These are phyloP conservation scores for Dioscorea alata DNA, from an alignment of 106 monocot genomes.

Conservation along the genomic window DNA sequence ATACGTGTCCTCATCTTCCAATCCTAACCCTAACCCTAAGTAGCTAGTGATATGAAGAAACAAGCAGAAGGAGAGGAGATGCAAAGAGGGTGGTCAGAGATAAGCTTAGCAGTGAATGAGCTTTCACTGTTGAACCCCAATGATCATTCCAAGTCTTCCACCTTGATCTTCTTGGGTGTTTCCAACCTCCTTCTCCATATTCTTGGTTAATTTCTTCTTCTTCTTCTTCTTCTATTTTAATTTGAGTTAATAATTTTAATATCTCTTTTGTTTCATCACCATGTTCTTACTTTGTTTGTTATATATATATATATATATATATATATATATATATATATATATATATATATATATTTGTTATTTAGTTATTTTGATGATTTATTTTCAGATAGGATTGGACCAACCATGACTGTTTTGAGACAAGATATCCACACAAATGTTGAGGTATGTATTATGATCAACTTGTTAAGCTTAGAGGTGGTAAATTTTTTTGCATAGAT, in stretches of 20 bases:
- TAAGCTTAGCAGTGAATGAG: slow-evolving; percentile 11
- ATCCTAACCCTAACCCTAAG: neutral
- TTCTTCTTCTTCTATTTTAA: neutral
- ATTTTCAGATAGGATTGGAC: slow-evolving; percentile 18
- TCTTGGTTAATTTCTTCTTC: slow-evolving; percentile 11
- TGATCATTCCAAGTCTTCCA: neutral
- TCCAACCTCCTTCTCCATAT: slow-evolving; percentile 12
- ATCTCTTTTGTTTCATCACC: neutral
- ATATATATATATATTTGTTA: neutral
- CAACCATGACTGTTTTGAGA: slow-evolving; percentile 10
- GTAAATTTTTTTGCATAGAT: no score
- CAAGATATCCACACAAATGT: slow-evolving; percentile 36
- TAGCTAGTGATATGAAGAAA: no score
- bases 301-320: neutral
- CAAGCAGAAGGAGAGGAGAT: neutral
- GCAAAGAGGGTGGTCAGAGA: slow-evolving; percentile 1
- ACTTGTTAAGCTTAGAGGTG: neutral
- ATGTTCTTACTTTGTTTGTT: neutral
- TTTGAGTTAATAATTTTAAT: neutral
- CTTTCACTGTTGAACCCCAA: neutral
- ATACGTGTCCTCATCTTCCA: neutral
- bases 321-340: neutral
- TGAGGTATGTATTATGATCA: slow-evolving; percentile 9
- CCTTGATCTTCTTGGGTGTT: slow-evolving; percentile 2
- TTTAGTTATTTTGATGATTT: neutral